Percentiles rank a stretch among this genome's conserved stretches.
These are phyloP conservation scores for Naumovozyma castellii DNA, from an alignment of 805 yeast species.

Conservation along the genomic window DNA sequence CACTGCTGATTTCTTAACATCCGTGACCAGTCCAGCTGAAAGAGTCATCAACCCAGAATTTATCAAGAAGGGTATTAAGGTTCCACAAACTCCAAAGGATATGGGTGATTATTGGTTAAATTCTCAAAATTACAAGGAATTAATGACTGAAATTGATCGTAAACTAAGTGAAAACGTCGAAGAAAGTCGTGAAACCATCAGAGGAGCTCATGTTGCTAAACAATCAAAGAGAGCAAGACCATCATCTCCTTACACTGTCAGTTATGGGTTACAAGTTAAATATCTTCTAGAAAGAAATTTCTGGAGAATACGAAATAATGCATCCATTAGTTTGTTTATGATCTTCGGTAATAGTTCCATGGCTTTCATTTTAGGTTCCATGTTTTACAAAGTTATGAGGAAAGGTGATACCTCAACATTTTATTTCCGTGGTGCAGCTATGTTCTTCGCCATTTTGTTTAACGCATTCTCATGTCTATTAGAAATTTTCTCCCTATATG, in stretches of 20 bases:
- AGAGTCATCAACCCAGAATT: conserved; percentile 36
- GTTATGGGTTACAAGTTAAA: conserved; percentile 41
- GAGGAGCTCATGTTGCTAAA: conserved; percentile 36
- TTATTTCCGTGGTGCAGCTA: conserved; percentile 46
- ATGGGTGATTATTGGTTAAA: conserved; percentile 43
- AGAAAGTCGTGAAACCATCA: conserved; percentile 10
- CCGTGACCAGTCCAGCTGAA: conserved; percentile 45
- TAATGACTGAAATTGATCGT: conserved; percentile 38
- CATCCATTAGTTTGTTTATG: conserved; percentile 33
- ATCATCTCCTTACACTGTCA: conserved; percentile 40
- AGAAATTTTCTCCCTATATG: conserved; percentile 44
- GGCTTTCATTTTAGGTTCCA: conserved; percentile 45
- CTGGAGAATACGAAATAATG: conserved; percentile 40
- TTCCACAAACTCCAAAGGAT: conserved; percentile 45
- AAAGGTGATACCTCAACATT: conserved; percentile 34
- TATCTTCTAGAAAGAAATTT: conserved; percentile 36
- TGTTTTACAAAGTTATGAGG: conserved; percentile 39
- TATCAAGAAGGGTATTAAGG: conserved; percentile 37
- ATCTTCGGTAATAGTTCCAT: conserved; percentile 37
- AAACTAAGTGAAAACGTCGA: conserved; percentile 7
- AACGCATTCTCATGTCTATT: conserved; percentile 53
- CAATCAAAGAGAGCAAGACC: conserved; percentile 39
- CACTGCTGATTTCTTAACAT: conserved; percentile 49
- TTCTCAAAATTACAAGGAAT: conserved; percentile 34
- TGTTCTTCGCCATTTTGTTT: conserved; percentile 55